Percentiles rank a stretch among this genome's conserved stretches.
Evolutionary conservation across 345 rosid species (phyloP).

Genomic region (Citrus trifoliata): DNA sequence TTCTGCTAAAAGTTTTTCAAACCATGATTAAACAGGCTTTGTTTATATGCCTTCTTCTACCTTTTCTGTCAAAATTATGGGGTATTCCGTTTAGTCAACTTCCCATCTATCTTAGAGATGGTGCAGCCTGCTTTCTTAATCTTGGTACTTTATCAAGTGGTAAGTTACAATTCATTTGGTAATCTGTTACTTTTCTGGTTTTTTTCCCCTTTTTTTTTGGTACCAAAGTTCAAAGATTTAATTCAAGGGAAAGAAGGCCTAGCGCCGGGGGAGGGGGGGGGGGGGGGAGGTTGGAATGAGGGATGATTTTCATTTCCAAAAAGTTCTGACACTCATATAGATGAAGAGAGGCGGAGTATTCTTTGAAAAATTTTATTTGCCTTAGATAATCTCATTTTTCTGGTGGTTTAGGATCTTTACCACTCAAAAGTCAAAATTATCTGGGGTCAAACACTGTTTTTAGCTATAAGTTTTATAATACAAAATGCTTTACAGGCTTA

Average conservation of each 20-base stretch:
- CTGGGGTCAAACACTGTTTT: too few species aligned
- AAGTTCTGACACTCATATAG: background rate
- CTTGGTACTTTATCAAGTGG: slow-evolving; percentile 59
- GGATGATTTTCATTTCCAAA: background rate
- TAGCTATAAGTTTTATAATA: too few species aligned
- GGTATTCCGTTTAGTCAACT: slow-evolving; percentile 87
- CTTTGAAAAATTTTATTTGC: background rate
- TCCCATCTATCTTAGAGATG: slow-evolving; percentile 82
- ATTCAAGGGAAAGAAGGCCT: background rate
- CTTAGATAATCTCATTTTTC: background rate
- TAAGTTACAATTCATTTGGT: slow-evolving; percentile 31
- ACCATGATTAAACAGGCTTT: slow-evolving; percentile 49
- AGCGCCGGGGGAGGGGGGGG: too few species aligned
- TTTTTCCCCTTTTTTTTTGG: background rate
- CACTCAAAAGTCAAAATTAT: too few species aligned
- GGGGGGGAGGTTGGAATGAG: background rate
- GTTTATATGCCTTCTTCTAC: slow-evolving; percentile 76
- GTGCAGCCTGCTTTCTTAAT: slow-evolving; percentile 89
- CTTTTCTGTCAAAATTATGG: slow-evolving; percentile 93
- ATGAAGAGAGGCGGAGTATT: background rate
- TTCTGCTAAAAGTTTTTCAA: slow-evolving; percentile 14
- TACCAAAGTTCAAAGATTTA: background rate
- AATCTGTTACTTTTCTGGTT: background rate
- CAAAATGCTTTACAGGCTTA: too few species aligned
- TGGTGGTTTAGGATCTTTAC: too few species aligned